phyloP scores from a whole-genome alignment of 805 yeast species.

The Teunomyces funiuensis region DNA sequence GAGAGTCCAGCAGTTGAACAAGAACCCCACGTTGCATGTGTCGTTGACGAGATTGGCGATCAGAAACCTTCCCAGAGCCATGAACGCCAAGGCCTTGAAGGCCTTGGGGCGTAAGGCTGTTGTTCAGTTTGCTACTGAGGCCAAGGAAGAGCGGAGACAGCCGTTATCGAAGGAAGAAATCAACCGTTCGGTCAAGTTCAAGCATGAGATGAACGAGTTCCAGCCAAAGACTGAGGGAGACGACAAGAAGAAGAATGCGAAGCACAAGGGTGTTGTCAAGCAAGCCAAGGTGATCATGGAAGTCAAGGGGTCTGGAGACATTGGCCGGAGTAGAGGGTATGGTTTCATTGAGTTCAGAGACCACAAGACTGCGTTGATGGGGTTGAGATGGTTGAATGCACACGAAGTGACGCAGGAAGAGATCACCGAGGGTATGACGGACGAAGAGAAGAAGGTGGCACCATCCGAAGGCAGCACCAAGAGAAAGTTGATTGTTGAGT shows the following conservation, averaged over 20 bases:
- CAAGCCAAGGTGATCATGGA: conserved; percentile 94
- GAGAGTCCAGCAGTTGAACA: conserved; percentile 85
- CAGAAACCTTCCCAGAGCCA: conserved; percentile 88
- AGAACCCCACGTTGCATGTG: conserved; percentile 87
- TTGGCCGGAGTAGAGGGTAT: conserved; percentile 93
- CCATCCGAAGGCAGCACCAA: conserved; percentile 54
- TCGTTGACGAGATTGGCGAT: conserved; percentile 95
- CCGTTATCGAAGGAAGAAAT: conserved; percentile 88
- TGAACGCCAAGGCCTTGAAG: conserved; percentile 85
- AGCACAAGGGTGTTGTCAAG: conserved; percentile 85
- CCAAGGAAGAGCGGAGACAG: conserved; percentile 69
- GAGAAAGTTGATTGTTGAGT: conserved; percentile 87
- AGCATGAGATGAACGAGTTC: conserved; percentile 39
- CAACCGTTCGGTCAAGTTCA: conserved; percentile 71
- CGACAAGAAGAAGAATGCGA: conserved; percentile 55
- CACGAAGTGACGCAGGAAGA: conserved; percentile 78
- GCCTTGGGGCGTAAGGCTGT: conserved; percentile 93
- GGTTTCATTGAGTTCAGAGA: conserved; percentile 93
- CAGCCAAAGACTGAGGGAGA: conserved; percentile 21
- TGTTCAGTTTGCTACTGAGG: conserved; percentile 91
- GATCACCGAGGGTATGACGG: conserved; percentile 65
- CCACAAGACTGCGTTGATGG: conserved; percentile 92
- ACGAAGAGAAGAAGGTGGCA: conserved; percentile 61
- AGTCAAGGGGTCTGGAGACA: conserved; percentile 81
- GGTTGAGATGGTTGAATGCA: conserved; percentile 94